Evolutionary conservation across 139 green algal genomes (phyloP).

Genomic region (Picochlorum sp.): DNA sequence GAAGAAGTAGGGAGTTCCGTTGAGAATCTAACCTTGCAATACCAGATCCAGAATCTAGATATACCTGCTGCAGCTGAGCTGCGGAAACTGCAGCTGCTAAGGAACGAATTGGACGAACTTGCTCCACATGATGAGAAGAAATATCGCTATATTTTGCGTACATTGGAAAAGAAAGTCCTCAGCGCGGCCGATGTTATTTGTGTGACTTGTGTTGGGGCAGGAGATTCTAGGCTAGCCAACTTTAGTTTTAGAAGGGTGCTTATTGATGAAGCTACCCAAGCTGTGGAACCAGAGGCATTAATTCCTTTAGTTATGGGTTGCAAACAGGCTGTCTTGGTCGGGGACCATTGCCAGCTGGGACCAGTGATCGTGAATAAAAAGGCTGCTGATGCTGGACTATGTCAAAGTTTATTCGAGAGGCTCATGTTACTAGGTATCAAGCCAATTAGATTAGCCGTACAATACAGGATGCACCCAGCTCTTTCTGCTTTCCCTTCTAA

Average conservation of each 20-base stretch:
- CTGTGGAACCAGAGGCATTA: conserved; percentile 86
- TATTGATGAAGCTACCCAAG: conserved; percentile 92
- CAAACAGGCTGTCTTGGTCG: conserved; percentile 92
- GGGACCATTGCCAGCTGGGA: conserved; percentile 94
- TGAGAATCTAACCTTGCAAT: conserved; percentile 94
- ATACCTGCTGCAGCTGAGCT: conserved; percentile 68
- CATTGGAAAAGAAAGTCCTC: conserved; percentile 79
- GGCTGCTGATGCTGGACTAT: conserved; percentile 76
- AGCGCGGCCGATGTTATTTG: conserved; percentile 80
- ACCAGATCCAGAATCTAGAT: conserved; percentile 78
- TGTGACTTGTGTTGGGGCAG: conserved; percentile 84
- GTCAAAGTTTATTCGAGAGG: conserved; percentile 90
- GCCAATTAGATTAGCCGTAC: conserved; percentile 85
- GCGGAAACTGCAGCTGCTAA: conserved; percentile 81
- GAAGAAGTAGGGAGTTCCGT: conserved; percentile 75
- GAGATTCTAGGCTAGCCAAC: conserved; percentile 71
- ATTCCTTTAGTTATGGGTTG: conserved; percentile 91
- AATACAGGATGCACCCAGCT: conserved; percentile 98
- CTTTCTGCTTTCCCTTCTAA: conserved; percentile 88
- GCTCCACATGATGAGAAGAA: conserved; percentile 80
- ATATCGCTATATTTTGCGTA: conserved; percentile 49
- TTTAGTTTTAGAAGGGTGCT: conserved; percentile 82
- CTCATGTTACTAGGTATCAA: conserved; percentile 86
- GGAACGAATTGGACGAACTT: conserved; percentile 81
- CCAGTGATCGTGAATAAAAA: conserved; percentile 84